Percentiles rank a stretch among this genome's conserved stretches.
These are phyloP conservation scores for Pogostemon cablin DNA, from an alignment of 257 asterid genomes.

Conservation along the genomic window DNA sequence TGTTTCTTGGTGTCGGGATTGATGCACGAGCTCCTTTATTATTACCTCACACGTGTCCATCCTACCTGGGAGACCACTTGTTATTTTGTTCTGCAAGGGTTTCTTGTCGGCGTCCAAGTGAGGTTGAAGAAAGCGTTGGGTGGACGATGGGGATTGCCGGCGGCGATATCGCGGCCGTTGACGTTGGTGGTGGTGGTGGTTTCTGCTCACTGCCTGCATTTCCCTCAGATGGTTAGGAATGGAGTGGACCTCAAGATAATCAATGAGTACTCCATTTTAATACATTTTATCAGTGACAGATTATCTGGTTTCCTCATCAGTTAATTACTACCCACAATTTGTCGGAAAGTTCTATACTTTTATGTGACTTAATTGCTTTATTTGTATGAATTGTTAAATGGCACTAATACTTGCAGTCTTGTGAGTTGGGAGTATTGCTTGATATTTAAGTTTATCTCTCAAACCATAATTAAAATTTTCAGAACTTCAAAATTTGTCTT, in stretches of 20 bases:
- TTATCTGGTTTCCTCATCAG: no score
- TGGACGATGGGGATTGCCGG: constrained; percentile 33
- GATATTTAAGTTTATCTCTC: no score
- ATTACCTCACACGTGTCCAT: constrained; percentile 45
- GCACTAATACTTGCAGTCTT: no score
- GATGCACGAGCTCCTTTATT: constrained; percentile 70
- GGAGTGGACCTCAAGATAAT: constrained; percentile 45
- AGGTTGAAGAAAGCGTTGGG: constrained; percentile 37
- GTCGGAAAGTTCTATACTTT: no score
- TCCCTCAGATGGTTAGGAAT: constrained; percentile 58
- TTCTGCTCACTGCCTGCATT: constrained; percentile 62
- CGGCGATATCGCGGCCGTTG: constrained; percentile 52
- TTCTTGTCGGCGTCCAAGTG: constrained; percentile 48
- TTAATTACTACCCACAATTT: no score
- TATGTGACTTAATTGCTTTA: no score
- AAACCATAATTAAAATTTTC: no score
- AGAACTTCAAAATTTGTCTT: no score
- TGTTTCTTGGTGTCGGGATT: constrained; percentile 73
- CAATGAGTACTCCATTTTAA: constrained; percentile 41
- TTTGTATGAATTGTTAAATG: no score
- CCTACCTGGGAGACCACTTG: constrained; percentile 64
- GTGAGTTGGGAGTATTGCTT: no score
- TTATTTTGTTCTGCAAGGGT: constrained; percentile 64
- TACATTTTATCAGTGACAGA: constrained; percentile 19
- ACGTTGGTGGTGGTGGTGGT: constrained; percentile 63